A percentile compares a stretch with the other conserved stretches of the same genome.
phyloP scores from a whole-genome alignment of 257 asterid species.

The Schizonepeta tenuifolia region DNA sequence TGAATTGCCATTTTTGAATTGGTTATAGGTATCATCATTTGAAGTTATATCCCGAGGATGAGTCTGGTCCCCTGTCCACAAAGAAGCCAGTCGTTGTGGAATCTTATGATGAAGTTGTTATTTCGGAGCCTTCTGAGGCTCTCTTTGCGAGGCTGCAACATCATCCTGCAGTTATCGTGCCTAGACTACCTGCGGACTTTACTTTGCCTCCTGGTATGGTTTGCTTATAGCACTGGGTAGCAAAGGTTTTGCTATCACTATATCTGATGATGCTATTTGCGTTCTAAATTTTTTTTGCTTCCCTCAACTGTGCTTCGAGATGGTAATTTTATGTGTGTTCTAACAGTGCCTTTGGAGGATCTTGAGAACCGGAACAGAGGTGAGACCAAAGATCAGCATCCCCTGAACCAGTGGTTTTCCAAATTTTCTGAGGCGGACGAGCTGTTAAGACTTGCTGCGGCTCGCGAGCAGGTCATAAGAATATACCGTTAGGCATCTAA shows the following conservation, averaged over 20 bases:
- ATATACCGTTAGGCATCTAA: slow-evolving; percentile 22
- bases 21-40: slow-evolving; percentile 75
- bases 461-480: slow-evolving; percentile 83
- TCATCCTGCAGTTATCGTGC: slow-evolving; percentile 75
- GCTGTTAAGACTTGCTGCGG: slow-evolving; percentile 87
- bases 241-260: slow-evolving; percentile 14
- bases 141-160: slow-evolving; percentile 77
- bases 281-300: slow-evolving; percentile 7
- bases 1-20: slow-evolving; percentile 14
- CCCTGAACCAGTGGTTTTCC: slow-evolving; percentile 79
- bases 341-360: slow-evolving; percentile 64
- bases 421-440: slow-evolving; percentile 94
- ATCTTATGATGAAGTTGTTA: slow-evolving; percentile 85
- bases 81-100: slow-evolving; percentile 87
- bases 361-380: slow-evolving; percentile 58
- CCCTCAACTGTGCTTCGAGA: slow-evolving; percentile 15
- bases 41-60: slow-evolving; percentile 89
- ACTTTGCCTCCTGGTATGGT: slow-evolving; percentile 69
- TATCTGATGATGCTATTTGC: slow-evolving; percentile 3
- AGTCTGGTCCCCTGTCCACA: slow-evolving; percentile 68
- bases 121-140: slow-evolving; percentile 81
- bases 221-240: slow-evolving; percentile 17
- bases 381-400: slow-evolving; percentile 80
- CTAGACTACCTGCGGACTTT: slow-evolving; percentile 65
- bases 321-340: slow-evolving; percentile 23